phyloP scores from a whole-genome alignment of 176 grass and related monocot genomes.

The Eremochloa ophiuroides region DNA sequence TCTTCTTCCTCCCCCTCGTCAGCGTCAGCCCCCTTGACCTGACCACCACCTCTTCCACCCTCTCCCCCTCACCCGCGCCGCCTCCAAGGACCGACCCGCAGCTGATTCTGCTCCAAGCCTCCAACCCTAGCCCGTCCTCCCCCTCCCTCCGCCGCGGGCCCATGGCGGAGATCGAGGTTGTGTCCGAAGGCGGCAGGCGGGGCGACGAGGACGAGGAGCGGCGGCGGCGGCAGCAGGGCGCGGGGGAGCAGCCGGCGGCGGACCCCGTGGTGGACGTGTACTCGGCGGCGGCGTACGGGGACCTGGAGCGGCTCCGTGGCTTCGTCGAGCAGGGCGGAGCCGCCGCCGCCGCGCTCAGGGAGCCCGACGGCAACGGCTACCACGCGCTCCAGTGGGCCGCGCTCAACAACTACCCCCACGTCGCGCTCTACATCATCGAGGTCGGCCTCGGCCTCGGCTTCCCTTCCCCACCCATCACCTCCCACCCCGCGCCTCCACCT shows the following conservation, averaged over 20 bases:
- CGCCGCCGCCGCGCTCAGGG: slow-evolving; percentile 28
- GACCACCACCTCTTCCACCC: not conserved
- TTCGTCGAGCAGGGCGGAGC: slow-evolving; percentile 63
- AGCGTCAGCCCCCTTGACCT: no score
- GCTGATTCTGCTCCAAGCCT: not conserved
- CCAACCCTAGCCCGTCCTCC: not conserved
- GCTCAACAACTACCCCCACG: slow-evolving; percentile 78
- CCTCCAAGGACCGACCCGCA: not conserved
- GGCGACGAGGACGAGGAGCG: not conserved
- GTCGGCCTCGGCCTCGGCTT: not conserved
- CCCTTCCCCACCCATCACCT: no score
- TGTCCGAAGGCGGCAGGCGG: slow-evolving; percentile 38
- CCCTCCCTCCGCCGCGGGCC: not conserved
- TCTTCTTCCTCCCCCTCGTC: not conserved
- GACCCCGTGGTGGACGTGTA: slow-evolving; percentile 65
- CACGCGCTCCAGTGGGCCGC: slow-evolving; percentile 92
- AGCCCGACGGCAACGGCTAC: slow-evolving; percentile 84
- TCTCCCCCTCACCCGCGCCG: not conserved
- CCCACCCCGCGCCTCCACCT: not conserved
- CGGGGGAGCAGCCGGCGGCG: slow-evolving; percentile 6
- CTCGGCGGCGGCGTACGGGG: slow-evolving; percentile 80
- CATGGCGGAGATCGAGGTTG: slow-evolving; percentile 92
- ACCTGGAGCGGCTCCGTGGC: slow-evolving; percentile 66
- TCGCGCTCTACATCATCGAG: slow-evolving; percentile 83
- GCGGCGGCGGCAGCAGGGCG: not conserved